Conservation (phyloP, 371 early-diverging fungal genomes). For the Mortierella sp. region DNA sequence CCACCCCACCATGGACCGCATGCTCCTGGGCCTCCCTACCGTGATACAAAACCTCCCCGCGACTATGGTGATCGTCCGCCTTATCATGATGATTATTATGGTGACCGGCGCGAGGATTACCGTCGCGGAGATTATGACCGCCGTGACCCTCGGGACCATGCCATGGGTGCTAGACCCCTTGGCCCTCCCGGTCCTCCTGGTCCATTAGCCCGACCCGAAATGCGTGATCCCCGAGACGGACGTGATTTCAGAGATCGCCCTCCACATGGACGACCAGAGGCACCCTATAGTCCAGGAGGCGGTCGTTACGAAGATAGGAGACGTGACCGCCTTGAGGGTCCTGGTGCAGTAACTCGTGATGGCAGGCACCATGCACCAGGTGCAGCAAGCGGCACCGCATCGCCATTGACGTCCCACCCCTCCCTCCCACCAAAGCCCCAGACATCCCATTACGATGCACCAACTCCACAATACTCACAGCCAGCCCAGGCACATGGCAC, state of each 20-base stretch:
- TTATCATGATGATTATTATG: constrained; percentile 55
- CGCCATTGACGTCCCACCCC: constrained; percentile 44
- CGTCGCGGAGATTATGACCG: constrained; percentile 56
- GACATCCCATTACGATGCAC: constrained; percentile 29
- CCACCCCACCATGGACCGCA: constrained; percentile 33
- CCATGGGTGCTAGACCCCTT: constrained; percentile 23
- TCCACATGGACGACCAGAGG: constrained; percentile 31
- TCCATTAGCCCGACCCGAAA: constrained; percentile 32
- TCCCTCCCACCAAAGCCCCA: constrained; percentile 49
- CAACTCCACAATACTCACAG: constrained; percentile 15
- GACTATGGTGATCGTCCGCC: constrained; percentile 55
- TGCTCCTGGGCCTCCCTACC: constrained; percentile 39
- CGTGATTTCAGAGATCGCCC: constrained; percentile 49
- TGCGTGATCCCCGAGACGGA: constrained; percentile 39
- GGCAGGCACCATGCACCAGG: constrained; percentile 40
- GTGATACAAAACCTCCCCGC: constrained; percentile 24
- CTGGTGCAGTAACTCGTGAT: constrained; percentile 44
- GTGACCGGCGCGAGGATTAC: constrained; percentile 54
- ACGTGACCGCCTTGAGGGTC: constrained; percentile 41
- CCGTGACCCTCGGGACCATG: constrained; percentile 50
- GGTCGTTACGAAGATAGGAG: constrained; percentile 53
- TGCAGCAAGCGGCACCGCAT: constrained; percentile 13
- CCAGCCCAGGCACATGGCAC: constrained; percentile 21
- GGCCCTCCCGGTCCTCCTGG: constrained; percentile 18
- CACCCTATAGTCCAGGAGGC: constrained; percentile 25